These are phyloP conservation scores for Penicillium sp. DNA, from an alignment of 2,329 filamentous ascomycete genomes.

Conservation along the genomic window DNA sequence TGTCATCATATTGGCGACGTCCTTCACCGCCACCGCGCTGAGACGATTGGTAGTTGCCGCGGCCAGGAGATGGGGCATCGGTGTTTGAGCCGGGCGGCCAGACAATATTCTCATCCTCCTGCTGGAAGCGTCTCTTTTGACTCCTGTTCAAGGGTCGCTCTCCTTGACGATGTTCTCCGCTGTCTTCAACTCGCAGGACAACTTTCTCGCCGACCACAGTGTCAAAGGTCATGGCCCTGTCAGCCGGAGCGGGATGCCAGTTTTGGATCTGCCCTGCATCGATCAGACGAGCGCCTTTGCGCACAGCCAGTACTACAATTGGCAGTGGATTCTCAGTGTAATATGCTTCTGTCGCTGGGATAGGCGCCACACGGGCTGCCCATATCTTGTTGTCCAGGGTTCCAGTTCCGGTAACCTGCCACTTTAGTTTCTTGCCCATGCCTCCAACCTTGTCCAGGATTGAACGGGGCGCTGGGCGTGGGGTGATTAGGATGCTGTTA, in stretches of 20 bases:
- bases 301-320: constrained; percentile 76
- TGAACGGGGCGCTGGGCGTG: constrained; percentile 67
- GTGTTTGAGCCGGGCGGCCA: constrained; percentile 27
- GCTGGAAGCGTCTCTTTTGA: constrained; percentile 57
- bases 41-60: constrained; percentile 24
- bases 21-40: constrained; percentile 31
- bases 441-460: constrained; percentile 83
- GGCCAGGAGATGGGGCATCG: constrained; percentile 21
- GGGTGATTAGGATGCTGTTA: constrained; percentile 87
- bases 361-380: constrained; percentile 76
- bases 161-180: constrained; percentile 57
- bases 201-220: constrained; percentile 84
- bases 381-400: constrained; percentile 77
- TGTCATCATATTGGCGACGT: constrained; percentile 44
- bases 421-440: constrained; percentile 76
- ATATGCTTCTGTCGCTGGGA: constrained; percentile 63
- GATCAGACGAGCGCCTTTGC: constrained; percentile 69
- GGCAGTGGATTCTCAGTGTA: constrained; percentile 79
- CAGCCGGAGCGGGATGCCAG: constrained; percentile 73
- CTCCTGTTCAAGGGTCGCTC: constrained; percentile 55
- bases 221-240: constrained; percentile 73
- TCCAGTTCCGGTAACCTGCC: constrained; percentile 76
- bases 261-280: constrained; percentile 79
- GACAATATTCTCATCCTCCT: constrained; percentile 54
- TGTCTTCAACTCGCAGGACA: constrained; percentile 71